phyloP scores from a whole-genome alignment of 2,329 filamentous ascomycete genomes.

The Neopestalotiopsis sp. region DNA sequence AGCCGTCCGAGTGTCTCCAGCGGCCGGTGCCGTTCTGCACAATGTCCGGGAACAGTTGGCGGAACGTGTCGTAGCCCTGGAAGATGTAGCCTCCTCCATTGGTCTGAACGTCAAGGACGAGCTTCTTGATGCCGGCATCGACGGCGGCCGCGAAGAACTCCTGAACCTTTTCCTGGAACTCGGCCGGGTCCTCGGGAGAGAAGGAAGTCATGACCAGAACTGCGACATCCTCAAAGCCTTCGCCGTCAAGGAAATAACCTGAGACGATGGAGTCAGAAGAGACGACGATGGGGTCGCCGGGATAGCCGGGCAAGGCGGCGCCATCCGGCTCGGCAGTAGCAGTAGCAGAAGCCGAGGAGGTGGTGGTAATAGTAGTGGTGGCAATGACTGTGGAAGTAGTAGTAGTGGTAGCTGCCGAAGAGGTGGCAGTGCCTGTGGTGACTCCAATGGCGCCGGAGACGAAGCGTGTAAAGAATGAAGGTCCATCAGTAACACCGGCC shows the following conservation, averaged over 20 bases:
- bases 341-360: not conserved
- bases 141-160: conserved; percentile 39
- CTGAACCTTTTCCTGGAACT: conserved; percentile 38
- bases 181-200: conserved; percentile 29
- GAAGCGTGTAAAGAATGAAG: conserved; percentile 34
- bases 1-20: conserved; percentile 46
- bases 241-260: conserved; percentile 37
- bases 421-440: conserved; percentile 19
- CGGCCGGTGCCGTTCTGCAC: conserved; percentile 43
- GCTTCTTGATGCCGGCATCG: conserved; percentile 57
- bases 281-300: conserved; percentile 32
- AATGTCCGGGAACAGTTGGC: conserved; percentile 56
- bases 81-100: conserved; percentile 61
- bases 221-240: conserved; percentile 37
- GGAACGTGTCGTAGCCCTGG: conserved; percentile 61
- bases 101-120: conserved; percentile 60
- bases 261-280: conserved; percentile 35
- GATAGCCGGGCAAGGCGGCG: conserved; percentile 31
- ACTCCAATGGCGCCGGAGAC: conserved; percentile 27
- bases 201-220: conserved; percentile 37
- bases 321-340: conserved; percentile 11
- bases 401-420: conserved; percentile 13
- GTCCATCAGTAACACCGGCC: conserved; percentile 36
- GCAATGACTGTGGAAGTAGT: conserved; percentile 14
- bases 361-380: not conserved